phyloP scores from a whole-genome alignment of 768 basidiomycete genomes.

The Harrya chromipes region DNA sequence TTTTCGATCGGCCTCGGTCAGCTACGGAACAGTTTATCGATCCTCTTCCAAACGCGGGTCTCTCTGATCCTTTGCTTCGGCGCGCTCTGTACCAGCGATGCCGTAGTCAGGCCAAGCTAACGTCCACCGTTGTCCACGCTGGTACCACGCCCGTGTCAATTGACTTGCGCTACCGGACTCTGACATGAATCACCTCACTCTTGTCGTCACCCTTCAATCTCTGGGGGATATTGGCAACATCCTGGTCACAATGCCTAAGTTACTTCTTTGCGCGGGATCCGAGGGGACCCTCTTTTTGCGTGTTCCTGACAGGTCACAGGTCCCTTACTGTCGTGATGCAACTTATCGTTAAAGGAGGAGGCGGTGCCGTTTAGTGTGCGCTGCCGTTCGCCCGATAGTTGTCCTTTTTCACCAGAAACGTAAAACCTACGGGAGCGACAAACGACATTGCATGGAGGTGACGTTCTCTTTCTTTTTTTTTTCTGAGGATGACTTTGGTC shows the following conservation, averaged over 20 bases:
- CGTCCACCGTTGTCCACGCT: slow-evolving; percentile 6
- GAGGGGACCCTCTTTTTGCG: slow-evolving; percentile 22
- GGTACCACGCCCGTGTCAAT: slow-evolving; percentile 16
- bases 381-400: not conserved
- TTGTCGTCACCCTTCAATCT: slow-evolving; percentile 11
- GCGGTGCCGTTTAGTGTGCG: slow-evolving; percentile 18
- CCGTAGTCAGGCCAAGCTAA: slow-evolving; percentile 9
- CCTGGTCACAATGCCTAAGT: slow-evolving; percentile 1
- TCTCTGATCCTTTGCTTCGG: not conserved
- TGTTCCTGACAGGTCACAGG: slow-evolving; percentile 21
- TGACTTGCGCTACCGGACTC: slow-evolving; percentile 4
- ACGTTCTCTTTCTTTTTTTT: not conserved
- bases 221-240: not conserved
- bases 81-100: slow-evolving; percentile 7
- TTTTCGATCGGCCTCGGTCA: too few relatives aligned
- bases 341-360: slow-evolving; percentile 15
- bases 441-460: not conserved
- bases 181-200: slow-evolving; percentile 25
- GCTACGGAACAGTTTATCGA: not conserved
- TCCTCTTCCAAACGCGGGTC: not conserved
- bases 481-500: not conserved
- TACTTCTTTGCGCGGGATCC: slow-evolving; percentile 30
- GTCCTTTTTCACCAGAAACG: slow-evolving; percentile 5
- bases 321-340: slow-evolving; percentile 25
- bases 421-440: slow-evolving; percentile 8